Percentiles rank a stretch among this genome's conserved stretches.
Evolutionary conservation across 163 green algal genomes (phyloP).

Genomic region (Prototheca cutis): DNA sequence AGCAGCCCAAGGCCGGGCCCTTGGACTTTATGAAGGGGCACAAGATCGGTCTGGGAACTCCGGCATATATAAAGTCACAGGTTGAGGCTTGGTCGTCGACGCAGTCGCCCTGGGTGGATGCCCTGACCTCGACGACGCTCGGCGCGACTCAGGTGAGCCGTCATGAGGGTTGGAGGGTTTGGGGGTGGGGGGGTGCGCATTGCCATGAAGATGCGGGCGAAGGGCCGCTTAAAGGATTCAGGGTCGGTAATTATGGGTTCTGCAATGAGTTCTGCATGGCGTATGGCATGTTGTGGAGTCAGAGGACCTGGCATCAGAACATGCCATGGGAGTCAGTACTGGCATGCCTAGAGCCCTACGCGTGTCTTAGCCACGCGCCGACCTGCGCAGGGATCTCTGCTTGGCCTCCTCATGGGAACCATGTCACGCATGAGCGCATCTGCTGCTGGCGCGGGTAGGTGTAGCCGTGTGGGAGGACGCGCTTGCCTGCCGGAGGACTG

Average conservation of each 20-base stretch:
- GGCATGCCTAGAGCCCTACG: too few relatives aligned
- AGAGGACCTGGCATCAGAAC: too few relatives aligned
- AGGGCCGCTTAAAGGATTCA: too few relatives aligned
- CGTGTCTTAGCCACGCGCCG: not conserved
- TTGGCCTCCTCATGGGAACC: not conserved
- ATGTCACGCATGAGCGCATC: not conserved
- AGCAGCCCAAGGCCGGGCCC: not conserved
- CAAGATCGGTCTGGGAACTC: conserved; percentile 11
- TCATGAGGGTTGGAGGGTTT: too few relatives aligned
- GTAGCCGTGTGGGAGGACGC: too few relatives aligned
- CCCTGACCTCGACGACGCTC: conserved; percentile 25
- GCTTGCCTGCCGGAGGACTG: too few relatives aligned
- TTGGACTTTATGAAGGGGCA: conserved; percentile 1
- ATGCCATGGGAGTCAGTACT: too few relatives aligned
- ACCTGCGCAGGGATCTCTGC: not conserved
- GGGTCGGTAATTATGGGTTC: too few relatives aligned
- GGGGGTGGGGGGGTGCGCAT: too few relatives aligned
- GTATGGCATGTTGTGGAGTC: too few relatives aligned
- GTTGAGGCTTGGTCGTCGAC: conserved; percentile 46
- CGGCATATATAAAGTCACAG: conserved; percentile 27
- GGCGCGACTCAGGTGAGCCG: conserved; percentile 26
- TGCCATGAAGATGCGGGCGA: too few relatives aligned
- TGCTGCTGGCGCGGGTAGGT: not conserved
- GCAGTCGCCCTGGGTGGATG: conserved; percentile 53
- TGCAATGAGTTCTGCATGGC: too few relatives aligned